These are phyloP conservation scores for Allium fistulosum DNA, from an alignment of 106 monocot species.

Conservation along the genomic window DNA sequence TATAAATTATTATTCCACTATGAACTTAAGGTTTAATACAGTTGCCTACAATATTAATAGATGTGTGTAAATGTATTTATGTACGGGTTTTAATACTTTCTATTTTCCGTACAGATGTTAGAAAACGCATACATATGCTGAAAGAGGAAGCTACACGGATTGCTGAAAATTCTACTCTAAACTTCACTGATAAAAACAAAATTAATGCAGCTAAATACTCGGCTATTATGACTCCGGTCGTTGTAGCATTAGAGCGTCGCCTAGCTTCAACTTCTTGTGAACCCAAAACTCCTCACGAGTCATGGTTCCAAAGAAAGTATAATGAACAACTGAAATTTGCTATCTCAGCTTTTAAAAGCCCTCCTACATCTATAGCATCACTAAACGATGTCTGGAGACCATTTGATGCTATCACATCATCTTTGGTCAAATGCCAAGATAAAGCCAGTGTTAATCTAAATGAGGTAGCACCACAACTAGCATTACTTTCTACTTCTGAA, in stretches of 20 bases:
- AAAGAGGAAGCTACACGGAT: conserved; percentile 90
- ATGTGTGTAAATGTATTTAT: too few relatives aligned
- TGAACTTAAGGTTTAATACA: too few relatives aligned
- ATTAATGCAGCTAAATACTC: conserved; percentile 93
- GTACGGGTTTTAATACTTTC: too few relatives aligned
- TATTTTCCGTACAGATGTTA: conserved; percentile 49
- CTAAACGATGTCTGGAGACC: conserved; percentile 80
- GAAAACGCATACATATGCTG: conserved; percentile 71
- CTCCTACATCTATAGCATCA: conserved; percentile 51
- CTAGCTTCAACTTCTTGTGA: conserved; percentile 83
- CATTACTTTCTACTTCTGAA: conserved; percentile 63
- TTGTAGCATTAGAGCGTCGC: conserved; percentile 94
- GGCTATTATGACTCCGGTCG: conserved; percentile 92
- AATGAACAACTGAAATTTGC: conserved; percentile 61
- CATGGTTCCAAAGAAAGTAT: conserved; percentile 91
- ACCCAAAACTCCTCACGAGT: conserved; percentile 76
- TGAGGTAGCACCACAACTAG: conserved; percentile 78
- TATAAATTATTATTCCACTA: too few relatives aligned
- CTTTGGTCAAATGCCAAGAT: conserved; percentile 63
- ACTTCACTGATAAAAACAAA: conserved; percentile 66
- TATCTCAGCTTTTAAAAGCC: conserved; percentile 63
- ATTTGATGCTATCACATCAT: conserved; percentile 75
- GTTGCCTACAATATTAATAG: too few relatives aligned
- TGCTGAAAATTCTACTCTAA: conserved; percentile 73
- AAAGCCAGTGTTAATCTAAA: conserved; percentile 58